phyloP scores from a whole-genome alignment of 2,329 filamentous ascomycete species.

The Aplosporella prunicola region DNA sequence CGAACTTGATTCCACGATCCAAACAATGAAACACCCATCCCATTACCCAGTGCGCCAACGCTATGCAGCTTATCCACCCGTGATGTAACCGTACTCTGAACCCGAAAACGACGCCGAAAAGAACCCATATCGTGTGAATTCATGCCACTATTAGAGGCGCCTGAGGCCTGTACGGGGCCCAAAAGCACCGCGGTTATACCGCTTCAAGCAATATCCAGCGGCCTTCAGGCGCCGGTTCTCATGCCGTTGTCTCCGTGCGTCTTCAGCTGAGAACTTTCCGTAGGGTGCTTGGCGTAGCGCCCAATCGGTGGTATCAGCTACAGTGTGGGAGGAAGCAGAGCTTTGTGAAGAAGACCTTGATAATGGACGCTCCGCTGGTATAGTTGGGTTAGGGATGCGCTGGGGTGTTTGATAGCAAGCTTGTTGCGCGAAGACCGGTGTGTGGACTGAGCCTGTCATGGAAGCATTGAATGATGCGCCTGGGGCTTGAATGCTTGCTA shows the following conservation, averaged over 20 bases:
- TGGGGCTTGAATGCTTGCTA: constrained; percentile 1
- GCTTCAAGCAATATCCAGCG: constrained; percentile 23
- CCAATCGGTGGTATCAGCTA: constrained; percentile 18
- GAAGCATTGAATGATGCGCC: constrained; percentile 4
- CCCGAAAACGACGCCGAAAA: neutral
- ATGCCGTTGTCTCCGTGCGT: constrained; percentile 21
- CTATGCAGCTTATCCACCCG: constrained; percentile 5
- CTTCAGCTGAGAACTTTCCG: constrained; percentile 19
- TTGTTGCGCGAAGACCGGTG: constrained; percentile 13
- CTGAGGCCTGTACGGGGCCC: constrained; percentile 26
- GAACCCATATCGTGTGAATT: too few relatives aligned
- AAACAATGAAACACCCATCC: neutral
- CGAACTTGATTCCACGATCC: neutral
- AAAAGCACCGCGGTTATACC: constrained; percentile 29
- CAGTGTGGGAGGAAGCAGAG: too few relatives aligned
- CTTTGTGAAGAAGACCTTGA: constrained; percentile 23
- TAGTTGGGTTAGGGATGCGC: constrained; percentile 15
- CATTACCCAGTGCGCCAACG: constrained; percentile 7
- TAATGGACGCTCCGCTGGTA: constrained; percentile 18
- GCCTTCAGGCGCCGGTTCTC: constrained; percentile 27
- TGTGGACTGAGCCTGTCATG: neutral
- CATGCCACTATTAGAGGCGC: constrained; percentile 17
- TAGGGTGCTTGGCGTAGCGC: constrained; percentile 19
- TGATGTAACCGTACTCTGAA: neutral
- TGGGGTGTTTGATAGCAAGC: constrained; percentile 17